Evolutionary conservation across 768 basidiomycete genomes (phyloP).

Genomic region (Lactarius tabidus): DNA sequence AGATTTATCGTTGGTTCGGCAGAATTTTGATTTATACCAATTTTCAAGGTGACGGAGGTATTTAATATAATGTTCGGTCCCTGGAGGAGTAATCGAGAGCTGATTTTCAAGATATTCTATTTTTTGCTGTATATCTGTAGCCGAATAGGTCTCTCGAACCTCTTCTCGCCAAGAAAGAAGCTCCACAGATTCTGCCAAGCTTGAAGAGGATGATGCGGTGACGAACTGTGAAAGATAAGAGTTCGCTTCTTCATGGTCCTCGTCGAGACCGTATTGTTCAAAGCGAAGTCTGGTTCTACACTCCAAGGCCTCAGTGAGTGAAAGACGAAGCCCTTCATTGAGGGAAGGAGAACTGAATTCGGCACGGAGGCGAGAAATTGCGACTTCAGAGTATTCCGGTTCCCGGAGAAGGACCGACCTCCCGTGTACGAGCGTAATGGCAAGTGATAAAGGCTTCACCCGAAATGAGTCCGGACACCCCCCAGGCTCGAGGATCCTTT

Average conservation of each 20-base stretch:
- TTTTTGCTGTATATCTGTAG: not conserved
- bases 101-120: slow-evolving; percentile 1
- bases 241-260: not conserved
- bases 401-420: too few relatives aligned
- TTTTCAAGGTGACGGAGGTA: not conserved
- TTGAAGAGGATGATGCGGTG: not conserved
- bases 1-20: not conserved
- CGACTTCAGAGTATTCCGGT: too few relatives aligned
- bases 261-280: not conserved
- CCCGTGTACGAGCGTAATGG: too few relatives aligned
- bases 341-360: not conserved
- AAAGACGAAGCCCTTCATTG: not conserved
- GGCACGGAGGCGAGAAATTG: not conserved
- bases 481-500: too few relatives aligned
- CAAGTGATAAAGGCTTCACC: too few relatives aligned
- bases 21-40: slow-evolving; percentile 8
- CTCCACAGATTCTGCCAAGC: not conserved
- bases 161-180: not conserved
- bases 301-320: not conserved
- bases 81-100: not conserved
- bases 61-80: not conserved
- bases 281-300: not conserved
- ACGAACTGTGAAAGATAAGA: not conserved
- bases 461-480: too few relatives aligned
- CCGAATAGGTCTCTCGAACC: not conserved